Conservation (phyloP, 768 basidiomycete genomes). For the Naganishia kalamii region DNA sequence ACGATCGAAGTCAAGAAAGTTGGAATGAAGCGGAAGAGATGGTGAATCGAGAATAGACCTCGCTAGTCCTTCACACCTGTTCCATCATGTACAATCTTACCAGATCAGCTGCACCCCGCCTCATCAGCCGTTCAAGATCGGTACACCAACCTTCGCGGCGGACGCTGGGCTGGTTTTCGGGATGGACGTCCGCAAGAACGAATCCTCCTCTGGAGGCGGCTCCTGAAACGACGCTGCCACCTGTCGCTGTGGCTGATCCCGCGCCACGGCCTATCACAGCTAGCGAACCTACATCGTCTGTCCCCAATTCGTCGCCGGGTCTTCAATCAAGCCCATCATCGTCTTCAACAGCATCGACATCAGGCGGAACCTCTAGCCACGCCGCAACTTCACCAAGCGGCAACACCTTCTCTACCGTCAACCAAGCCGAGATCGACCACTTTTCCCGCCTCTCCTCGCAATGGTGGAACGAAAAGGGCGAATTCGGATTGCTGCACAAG, state of each 20-base stretch:
- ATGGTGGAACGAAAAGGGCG: conserved; percentile 95
- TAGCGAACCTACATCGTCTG: neutral
- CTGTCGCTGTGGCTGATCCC: neutral
- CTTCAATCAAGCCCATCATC: neutral
- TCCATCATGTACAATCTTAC: neutral
- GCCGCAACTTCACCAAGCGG: neutral
- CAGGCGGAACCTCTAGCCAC: neutral
- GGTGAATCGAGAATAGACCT: neutral
- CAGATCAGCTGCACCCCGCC: neutral
- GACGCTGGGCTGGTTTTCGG: conserved; percentile 3
- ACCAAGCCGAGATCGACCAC: conserved; percentile 73
- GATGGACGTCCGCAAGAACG: neutral
- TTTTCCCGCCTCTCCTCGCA: conserved; percentile 81
- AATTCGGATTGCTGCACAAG: conserved; percentile 76
- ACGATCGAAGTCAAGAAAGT: neutral
- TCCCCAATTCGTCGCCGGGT: neutral
- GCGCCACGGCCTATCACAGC: neutral
- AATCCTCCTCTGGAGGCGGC: neutral
- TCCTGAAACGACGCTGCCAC: neutral
- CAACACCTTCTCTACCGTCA: conserved; percentile 54
- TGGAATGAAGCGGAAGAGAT: no score
- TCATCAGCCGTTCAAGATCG: neutral
- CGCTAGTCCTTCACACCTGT: neutral
- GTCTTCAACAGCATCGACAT: neutral
- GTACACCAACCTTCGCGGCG: neutral